Conservation (phyloP, 2,329 filamentous ascomycete species). For the Nemania abortiva region DNA sequence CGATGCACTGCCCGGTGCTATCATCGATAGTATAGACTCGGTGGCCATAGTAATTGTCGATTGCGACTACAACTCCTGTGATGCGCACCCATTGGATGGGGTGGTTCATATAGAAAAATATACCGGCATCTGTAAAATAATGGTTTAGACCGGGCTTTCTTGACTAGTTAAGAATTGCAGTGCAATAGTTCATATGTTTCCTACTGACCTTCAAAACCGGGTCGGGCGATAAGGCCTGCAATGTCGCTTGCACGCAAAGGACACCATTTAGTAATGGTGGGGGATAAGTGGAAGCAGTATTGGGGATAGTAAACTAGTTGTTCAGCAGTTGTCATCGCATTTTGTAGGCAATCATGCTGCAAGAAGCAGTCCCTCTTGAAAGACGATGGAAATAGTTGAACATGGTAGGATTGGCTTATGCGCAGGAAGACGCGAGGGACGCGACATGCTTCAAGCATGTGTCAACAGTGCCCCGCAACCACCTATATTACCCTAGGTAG, state of each 20-base stretch:
- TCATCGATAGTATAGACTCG: constrained; percentile 73
- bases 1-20: constrained; percentile 70
- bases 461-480: constrained; percentile 25
- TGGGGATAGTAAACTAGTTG: constrained; percentile 62
- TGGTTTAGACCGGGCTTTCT: neutral
- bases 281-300: constrained; percentile 73
- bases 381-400: constrained; percentile 29
- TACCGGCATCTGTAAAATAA: constrained; percentile 60
- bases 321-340: constrained; percentile 60
- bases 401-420: constrained; percentile 11
- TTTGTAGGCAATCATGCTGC: constrained; percentile 39
- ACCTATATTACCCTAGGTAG: neutral
- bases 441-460: constrained; percentile 31
- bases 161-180: neutral
- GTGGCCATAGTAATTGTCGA: constrained; percentile 63
- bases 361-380: constrained; percentile 33
- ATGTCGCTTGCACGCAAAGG: constrained; percentile 66
- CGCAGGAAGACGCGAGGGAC: constrained; percentile 7
- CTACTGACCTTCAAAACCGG: constrained; percentile 66
- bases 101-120: constrained; percentile 78
- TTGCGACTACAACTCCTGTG: constrained; percentile 75
- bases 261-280: constrained; percentile 71
- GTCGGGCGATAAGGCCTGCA: constrained; percentile 59
- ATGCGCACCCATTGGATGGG: constrained; percentile 82
- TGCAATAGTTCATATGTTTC: neutral